Base-by-base conservation (phyloP, 1,139 yeast genomes). In the Yamadazyma mexicana region DNA sequence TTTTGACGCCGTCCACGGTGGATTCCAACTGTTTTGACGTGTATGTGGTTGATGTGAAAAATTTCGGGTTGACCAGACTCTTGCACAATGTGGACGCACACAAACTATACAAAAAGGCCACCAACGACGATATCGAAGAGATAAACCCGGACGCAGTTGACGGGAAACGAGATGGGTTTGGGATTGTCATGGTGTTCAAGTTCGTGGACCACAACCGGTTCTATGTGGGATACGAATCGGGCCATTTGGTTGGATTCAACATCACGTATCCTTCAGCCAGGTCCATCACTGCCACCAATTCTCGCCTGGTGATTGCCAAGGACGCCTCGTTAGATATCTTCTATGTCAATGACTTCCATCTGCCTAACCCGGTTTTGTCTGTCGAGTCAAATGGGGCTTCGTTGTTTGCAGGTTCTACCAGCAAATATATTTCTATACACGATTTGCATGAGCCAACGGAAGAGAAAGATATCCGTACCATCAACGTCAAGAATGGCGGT, bases 201-300 rank as follows among this genome's bases (percentile, higher is more conserved):
- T 68, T 72, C 58, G 47, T 69, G 1, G 46, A 50, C n/a, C 42
- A 52, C n/a, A 17, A 38, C n/a, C 30, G 30, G 8, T 54, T 79
- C 18, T 62, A 60, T 30, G 55, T 78, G 10, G 87, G 84, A 0
- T 80, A 66, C 54, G 87, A 81, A 52, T 77, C 81, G 8, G 86
- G 87, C 0, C 74, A 72, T 46, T 56, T 79, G 7, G 46, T 68
- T 2, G 69, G 69, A 0, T 58, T 66, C 29, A 10, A 31, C 4
- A 34, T 48, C 11, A 27, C 29, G 8, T 37, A 38, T 16, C 45
- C 37, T 4, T 14, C 38, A 5, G 6, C 40, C 9, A 17, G 25
- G 24, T 16, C 43, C 22, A 23, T 34, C 17, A 17, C 24, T 11
- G 23, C 31, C 9, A 15, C 16, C 10, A 22, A 16, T 18, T 34